phyloP scores from a whole-genome alignment of 306 rosid species.

The Quercus variabilis region DNA sequence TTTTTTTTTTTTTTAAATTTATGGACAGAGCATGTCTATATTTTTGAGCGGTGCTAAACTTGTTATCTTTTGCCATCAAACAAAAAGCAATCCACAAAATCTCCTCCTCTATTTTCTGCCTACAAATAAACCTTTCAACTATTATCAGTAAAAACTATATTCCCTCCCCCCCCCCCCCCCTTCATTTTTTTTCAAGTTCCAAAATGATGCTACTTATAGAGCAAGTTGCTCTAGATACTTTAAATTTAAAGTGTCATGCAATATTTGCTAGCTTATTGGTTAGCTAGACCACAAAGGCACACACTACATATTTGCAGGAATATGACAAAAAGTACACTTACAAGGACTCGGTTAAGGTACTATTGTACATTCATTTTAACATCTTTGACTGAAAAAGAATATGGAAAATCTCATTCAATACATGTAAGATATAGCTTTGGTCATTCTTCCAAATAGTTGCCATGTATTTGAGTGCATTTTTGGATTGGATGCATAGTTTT shows the following conservation, averaged over 20 bases:
- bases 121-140: not conserved
- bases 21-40: not conserved
- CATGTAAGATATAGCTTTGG: not conserved
- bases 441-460: conserved; percentile 11
- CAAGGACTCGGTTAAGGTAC: not conserved
- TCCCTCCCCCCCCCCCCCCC: too few relatives aligned
- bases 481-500: not conserved
- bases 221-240: conserved; percentile 2
- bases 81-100: not conserved
- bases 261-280: not conserved
- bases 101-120: not conserved
- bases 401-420: not conserved
- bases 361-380: not conserved
- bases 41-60: not conserved
- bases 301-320: conserved; percentile 10
- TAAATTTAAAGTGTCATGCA: not conserved
- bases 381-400: not conserved
- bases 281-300: not conserved
- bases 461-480: not conserved
- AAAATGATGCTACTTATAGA: not conserved
- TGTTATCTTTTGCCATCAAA: not conserved
- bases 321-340: not conserved
- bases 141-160: not conserved
- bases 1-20: not conserved
- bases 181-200: not conserved